Evolutionary conservation across 108 stramenopile species (phyloP), one percentile per base, ranked within the genome.

Genomic region (Skeletonema marinoi): DNA sequence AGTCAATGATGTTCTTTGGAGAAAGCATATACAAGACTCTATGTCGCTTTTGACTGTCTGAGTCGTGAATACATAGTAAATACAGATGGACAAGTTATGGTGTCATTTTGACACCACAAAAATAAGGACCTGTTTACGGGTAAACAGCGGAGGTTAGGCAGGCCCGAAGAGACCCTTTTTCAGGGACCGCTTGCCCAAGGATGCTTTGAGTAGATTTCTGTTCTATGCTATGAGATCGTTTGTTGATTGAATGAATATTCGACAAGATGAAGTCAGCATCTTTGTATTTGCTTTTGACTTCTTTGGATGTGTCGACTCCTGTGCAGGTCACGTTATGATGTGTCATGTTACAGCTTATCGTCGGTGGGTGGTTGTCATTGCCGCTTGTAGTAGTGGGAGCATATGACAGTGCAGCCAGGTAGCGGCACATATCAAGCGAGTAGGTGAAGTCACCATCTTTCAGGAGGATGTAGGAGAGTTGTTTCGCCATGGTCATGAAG

Each of bases 381-480:
- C 31, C 70, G 61, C n/a, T 30, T 42, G 36, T 19, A 2, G 16
- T 29, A 31, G 21, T 9, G 4, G 14, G 38, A 32, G 17, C 10
- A 29, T 73, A 13, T 21, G 61, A 21, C 5, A 16, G 12, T 39
- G 81, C 72, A 12, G 74, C 73, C 8, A 92, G 60, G 71, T 83
- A 88, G 16, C 88, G 80, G 44, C 86, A 88, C 67, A 92, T 50
- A 70, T 95, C 94, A 14, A 90, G 67, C 1, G 94, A 93, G 63
- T 88, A 95, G 16, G 94, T 87, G 74, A 95, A 95, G 61, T 95
- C 91, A n/a, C 92, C 94, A 56, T 93, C 92, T n/a, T 92, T 92
- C 11, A 95, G 69, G 10, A 82, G 65, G 66, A 82, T 51, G 39
- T 75, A 82, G 36, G 79, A 73, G 36, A 59, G 16, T 6, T 61